Evolutionary conservation across 2,329 filamentous ascomycete species (phyloP).

Genomic region (Epicoccum nigrum): DNA sequence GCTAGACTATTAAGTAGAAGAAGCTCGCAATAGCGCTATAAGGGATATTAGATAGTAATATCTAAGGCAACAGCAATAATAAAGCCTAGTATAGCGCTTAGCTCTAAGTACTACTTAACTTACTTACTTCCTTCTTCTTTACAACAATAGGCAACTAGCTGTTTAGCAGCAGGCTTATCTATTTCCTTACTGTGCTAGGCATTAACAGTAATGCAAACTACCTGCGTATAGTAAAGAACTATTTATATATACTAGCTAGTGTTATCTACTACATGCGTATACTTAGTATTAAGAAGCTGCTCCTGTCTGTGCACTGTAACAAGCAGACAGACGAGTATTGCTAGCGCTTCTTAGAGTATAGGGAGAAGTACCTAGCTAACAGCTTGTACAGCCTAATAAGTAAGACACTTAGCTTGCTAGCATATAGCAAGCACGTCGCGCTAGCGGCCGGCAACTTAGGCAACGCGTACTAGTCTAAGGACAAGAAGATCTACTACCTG

Average conservation of each 20-base stretch:
- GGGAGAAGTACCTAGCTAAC: not conserved
- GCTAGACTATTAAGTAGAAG: too few relatives aligned
- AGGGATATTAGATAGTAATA: too few relatives aligned
- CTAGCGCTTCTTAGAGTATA: not conserved
- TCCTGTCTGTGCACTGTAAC: not conserved
- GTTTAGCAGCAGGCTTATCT: too few relatives aligned
- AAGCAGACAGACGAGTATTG: not conserved
- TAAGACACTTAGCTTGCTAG: not conserved
- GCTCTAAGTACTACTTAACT: too few relatives aligned
- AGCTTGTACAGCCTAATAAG: not conserved
- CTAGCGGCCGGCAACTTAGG: not conserved
- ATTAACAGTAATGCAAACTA: not conserved
- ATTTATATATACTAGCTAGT: not conserved
- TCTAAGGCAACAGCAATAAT: too few relatives aligned
- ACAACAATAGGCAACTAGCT: too few relatives aligned
- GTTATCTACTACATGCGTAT: not conserved
- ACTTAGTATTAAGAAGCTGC: not conserved
- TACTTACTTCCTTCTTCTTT: too few relatives aligned
- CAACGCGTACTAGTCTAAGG: not conserved
- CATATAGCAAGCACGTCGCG: not conserved
- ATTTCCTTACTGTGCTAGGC: conserved; percentile 1
- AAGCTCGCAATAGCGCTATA: too few relatives aligned
- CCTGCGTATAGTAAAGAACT: not conserved
- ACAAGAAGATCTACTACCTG: not conserved
- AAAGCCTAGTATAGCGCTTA: too few relatives aligned